Conservation (phyloP, 2,329 filamentous ascomycete genomes). For the Aureobasidium sp. region DNA sequence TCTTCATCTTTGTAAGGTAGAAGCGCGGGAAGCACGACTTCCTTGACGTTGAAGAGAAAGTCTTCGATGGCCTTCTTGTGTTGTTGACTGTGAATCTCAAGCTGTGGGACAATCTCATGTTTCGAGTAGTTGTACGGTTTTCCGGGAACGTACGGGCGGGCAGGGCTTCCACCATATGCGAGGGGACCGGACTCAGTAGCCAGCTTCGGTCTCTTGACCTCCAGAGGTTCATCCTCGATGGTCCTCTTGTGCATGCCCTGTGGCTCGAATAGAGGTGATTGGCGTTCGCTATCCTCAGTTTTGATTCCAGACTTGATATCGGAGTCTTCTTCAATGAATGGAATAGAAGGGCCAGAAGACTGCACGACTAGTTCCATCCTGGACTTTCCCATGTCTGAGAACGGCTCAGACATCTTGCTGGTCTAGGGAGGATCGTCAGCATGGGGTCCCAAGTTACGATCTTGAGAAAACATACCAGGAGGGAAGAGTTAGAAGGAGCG, state of each 20-base stretch:
- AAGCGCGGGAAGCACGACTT: not conserved
- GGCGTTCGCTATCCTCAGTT: not conserved
- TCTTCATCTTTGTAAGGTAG: not conserved
- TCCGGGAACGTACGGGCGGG: not conserved
- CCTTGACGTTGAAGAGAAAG: not conserved
- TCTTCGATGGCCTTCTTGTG: not conserved
- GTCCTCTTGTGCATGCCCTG: not conserved
- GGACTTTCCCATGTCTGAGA: not conserved
- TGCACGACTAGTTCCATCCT: not conserved
- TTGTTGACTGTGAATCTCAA: not conserved
- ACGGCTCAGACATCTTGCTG: not conserved
- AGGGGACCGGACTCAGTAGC: not conserved
- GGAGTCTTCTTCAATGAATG: not conserved
- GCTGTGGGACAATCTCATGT: not conserved
- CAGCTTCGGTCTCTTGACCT: not conserved
- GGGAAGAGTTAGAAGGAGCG: not conserved
- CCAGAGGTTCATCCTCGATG: not conserved
- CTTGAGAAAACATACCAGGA: not conserved
- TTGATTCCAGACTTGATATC: not conserved
- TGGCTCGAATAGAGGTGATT: not conserved
- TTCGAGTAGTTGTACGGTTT: not conserved
- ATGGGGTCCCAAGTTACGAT: not conserved
- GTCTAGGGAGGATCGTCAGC: not conserved
- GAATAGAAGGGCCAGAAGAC: not conserved
- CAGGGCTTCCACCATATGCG: not conserved